phyloP scores from a whole-genome alignment of 2,329 filamentous ascomycete genomes.

The Alternaria sp. region DNA sequence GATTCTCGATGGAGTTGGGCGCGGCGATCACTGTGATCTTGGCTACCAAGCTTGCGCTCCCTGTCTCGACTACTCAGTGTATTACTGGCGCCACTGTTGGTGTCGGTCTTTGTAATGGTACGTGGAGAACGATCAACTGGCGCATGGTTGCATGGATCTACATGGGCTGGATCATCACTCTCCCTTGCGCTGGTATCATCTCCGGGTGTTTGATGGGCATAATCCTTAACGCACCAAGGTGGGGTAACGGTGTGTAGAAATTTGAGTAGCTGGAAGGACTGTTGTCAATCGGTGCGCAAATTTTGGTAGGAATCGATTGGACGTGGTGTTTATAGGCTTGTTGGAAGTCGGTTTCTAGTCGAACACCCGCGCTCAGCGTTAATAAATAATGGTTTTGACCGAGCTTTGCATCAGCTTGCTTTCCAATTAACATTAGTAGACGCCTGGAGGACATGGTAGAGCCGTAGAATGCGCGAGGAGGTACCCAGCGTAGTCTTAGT shows the following conservation, averaged over 20 bases:
- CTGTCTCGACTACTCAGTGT: conserved; percentile 67
- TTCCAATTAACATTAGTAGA: not conserved
- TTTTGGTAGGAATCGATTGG: not conserved
- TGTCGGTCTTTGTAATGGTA: conserved; percentile 46
- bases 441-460: not conserved
- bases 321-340: not conserved
- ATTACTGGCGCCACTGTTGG: conserved; percentile 46
- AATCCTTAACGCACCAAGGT: conserved; percentile 66
- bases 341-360: not conserved
- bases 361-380: not conserved
- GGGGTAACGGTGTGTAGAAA: conserved; percentile 29
- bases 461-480: not conserved
- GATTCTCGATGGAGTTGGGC: conserved; percentile 53
- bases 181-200: conserved; percentile 58
- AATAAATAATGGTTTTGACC: not conserved
- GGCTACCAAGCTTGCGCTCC: conserved; percentile 68
- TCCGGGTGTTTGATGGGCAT: conserved; percentile 70
- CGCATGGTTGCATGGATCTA: conserved; percentile 54
- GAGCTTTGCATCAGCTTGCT: not conserved
- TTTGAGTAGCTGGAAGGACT: not conserved
- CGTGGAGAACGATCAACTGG: conserved; percentile 56
- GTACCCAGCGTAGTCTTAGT: not conserved
- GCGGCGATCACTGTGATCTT: conserved; percentile 70
- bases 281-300: not conserved
- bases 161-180: conserved; percentile 56